Base-by-base conservation (phyloP, 2,329 filamentous ascomycete species). In the Fusarium sp. region DNA sequence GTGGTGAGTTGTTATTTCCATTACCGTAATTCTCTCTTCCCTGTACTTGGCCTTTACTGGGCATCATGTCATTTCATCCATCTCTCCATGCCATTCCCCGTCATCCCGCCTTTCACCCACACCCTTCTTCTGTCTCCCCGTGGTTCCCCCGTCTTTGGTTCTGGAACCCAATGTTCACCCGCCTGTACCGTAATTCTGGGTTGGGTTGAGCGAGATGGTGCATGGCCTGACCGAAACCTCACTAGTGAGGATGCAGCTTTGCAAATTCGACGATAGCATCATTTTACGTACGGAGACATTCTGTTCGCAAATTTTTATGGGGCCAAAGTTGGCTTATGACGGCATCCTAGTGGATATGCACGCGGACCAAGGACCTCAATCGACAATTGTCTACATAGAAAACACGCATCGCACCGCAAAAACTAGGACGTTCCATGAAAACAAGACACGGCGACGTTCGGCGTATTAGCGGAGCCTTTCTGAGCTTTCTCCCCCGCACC, bases 401-500 rank as follows among this genome's bases (percentile, higher is more conserved):
- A 60, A 37, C 44, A 60, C 37, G 18, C 40, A 37, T 31, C 31
- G 18, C 33, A 56, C 31, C 31, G 41, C 52, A 49, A 38, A 57
- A 53, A 42, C 57, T 50, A 60, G 59, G 59, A 52, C 53, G 59
- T 70, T 70, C 37, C 38, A 44, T 33, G 69, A 42, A 60, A 57
- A 36, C 57, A 49, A 56, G 49, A 57, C 47, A 50, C 67, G 62
- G 62, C 68, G 36, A 65, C 57, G 70, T 65, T 74, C 72, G 72
- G 72, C 72, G 70, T 73, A 74, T 74, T 74, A 73, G 72, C 72
- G 72, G 72, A 74, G 72, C 67, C 57, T 65, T 53, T 53, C 53
- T 47, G 49, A 41, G 60, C 38, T 62, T 63, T 69, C 66, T 72
- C 71, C 71, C 71, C 71, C 71, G 71, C 71, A 73, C 69, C 66